phyloP scores from a whole-genome alignment of 257 asterid species.

The Ilex aquifolium region DNA sequence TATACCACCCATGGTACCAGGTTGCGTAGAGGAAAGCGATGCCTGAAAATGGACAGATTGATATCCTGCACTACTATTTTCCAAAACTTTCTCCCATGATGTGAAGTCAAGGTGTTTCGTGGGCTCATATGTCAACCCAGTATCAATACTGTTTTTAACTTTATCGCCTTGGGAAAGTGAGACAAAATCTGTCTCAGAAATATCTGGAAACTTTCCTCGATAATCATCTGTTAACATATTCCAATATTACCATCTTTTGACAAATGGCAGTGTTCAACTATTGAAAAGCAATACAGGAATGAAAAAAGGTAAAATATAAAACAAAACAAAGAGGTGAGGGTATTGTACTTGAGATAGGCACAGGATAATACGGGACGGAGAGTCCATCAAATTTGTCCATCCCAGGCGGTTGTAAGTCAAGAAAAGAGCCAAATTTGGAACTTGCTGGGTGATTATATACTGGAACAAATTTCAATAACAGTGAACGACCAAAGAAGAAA shows the following conservation, averaged over 20 bases:
- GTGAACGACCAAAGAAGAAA: not conserved
- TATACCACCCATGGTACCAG: slow-evolving; percentile 30
- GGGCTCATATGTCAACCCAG: slow-evolving; percentile 36
- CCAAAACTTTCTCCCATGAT: slow-evolving; percentile 51
- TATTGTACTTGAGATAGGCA: slow-evolving; percentile 28
- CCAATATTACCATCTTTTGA: slow-evolving; percentile 10
- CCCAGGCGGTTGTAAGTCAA: slow-evolving; percentile 23
- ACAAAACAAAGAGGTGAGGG: slow-evolving; percentile 2
- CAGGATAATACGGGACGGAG: slow-evolving; percentile 25
- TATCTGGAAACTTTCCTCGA: slow-evolving; percentile 48
- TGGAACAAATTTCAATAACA: slow-evolving; percentile 26
- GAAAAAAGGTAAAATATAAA: not conserved
- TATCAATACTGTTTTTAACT: slow-evolving; percentile 19
- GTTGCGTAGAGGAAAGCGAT: slow-evolving; percentile 41
- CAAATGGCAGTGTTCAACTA: no score
- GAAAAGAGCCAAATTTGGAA: slow-evolving; percentile 44
- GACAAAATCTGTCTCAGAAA: slow-evolving; percentile 32
- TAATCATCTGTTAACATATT: slow-evolving; percentile 41
- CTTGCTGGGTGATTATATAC: slow-evolving; percentile 59
- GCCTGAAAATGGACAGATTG: slow-evolving; percentile 44
- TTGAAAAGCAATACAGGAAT: not conserved
- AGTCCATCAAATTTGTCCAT: slow-evolving; percentile 23
- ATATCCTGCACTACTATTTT: slow-evolving; percentile 35
- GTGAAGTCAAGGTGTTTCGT: slow-evolving; percentile 35
- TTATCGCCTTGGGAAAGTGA: slow-evolving; percentile 30